A percentile compares a stretch with the other conserved stretches of the same genome.
These are phyloP conservation scores for Candida anglica DNA, from an alignment of 805 yeast genomes.

Conservation along the genomic window DNA sequence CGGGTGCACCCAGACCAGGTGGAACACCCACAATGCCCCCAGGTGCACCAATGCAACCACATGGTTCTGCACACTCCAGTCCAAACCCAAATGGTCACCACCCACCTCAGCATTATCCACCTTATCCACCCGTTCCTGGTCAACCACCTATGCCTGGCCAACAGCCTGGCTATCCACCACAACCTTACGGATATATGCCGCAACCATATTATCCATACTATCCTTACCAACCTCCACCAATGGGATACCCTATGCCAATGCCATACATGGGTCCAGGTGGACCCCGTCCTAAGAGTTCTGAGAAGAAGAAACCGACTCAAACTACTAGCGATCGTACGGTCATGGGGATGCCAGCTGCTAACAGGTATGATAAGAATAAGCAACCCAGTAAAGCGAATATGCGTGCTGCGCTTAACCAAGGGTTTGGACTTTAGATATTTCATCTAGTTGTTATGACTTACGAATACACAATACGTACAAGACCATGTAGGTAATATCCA, in stretches of 20 bases:
- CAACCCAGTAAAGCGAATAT: slow-evolving; percentile 51
- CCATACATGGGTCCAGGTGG: slow-evolving; percentile 3
- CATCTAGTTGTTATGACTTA: too few species aligned
- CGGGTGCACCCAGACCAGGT: too few species aligned
- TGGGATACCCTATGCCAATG: slow-evolving; percentile 5
- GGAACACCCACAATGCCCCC: too few species aligned
- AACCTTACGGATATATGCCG: too few species aligned
- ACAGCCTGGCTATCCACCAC: too few species aligned
- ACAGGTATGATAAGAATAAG: slow-evolving; percentile 33
- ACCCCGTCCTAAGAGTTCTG: background rate
- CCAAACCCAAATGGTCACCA: slow-evolving; percentile 10
- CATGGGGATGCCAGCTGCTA: slow-evolving; percentile 44
- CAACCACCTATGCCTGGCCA: too few species aligned
- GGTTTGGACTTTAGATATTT: slow-evolving; percentile 57
- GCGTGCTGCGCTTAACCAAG: slow-evolving; percentile 61
- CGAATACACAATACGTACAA: background rate
- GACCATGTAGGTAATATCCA: slow-evolving; percentile 4
- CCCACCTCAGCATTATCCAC: slow-evolving; percentile 2
- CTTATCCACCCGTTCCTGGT: too few species aligned
- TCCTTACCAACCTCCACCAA: slow-evolving; percentile 2
- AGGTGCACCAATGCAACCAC: too few species aligned
- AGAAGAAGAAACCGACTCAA: slow-evolving; percentile 13
- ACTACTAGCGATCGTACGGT: slow-evolving; percentile 41
- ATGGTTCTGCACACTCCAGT: too few species aligned
- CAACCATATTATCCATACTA: background rate